A percentile compares a stretch with the other conserved stretches of the same genome.
These are phyloP conservation scores for Salix viminalis DNA, from an alignment of 345 rosid species.

Conservation along the genomic window DNA sequence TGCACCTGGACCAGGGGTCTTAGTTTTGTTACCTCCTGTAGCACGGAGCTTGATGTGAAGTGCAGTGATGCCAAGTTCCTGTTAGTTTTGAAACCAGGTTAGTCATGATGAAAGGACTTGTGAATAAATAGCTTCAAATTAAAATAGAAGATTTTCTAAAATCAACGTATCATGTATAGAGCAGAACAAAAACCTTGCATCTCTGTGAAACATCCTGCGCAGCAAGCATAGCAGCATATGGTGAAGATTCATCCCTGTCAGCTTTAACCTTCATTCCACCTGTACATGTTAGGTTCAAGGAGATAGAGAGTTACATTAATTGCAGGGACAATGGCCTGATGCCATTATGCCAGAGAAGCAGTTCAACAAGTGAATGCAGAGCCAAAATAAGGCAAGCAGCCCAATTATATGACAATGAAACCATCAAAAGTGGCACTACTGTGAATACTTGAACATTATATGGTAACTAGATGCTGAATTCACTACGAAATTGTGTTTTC, in stretches of 20 bases:
- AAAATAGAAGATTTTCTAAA: not conserved
- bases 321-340: not conserved
- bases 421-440: too few species aligned
- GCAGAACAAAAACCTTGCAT: constrained; percentile 52
- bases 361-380: not conserved
- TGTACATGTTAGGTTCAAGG: not conserved
- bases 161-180: not conserved
- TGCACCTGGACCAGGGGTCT: constrained; percentile 88
- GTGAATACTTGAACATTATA: not conserved
- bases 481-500: not conserved
- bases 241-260: constrained; percentile 90
- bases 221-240: constrained; percentile 93
- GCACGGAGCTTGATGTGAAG: constrained; percentile 88
- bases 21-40: constrained; percentile 80
- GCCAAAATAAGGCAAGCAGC: not conserved
- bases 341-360: not conserved
- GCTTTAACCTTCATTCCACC: constrained; percentile 98
- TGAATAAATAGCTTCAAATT: not conserved
- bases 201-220: constrained; percentile 80
- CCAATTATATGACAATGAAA: too few species aligned
- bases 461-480: not conserved
- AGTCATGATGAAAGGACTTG: not conserved
- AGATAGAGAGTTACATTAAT: not conserved
- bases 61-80: constrained; percentile 81
- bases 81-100: not conserved